Percentiles rank a stretch among this genome's conserved stretches.
Conservation (phyloP, 768 basidiomycete species). For the Kwoniella dendrophila region DNA sequence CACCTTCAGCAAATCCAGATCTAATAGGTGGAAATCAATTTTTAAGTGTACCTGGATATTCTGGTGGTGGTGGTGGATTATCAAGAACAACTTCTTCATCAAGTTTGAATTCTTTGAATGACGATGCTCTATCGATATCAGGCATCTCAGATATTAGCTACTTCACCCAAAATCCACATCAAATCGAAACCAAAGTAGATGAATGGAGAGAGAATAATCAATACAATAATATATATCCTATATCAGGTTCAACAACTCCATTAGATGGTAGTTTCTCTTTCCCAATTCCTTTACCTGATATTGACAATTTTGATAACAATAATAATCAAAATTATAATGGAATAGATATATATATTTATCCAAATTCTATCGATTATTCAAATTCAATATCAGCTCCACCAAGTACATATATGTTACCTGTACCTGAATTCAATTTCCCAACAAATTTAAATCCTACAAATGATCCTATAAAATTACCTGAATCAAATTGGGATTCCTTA, state of each 20-base stretch:
- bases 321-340: no score
- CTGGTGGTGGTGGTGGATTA: not conserved
- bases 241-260: conserved; percentile 17
- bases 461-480: not conserved
- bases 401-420: conserved; percentile 11
- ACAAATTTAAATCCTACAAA: not conserved
- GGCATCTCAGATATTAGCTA: conserved; percentile 1
- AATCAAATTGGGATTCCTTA: not conserved
- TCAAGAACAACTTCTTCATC: conserved; percentile 20
- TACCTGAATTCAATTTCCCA: conserved; percentile 13
- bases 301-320: no score
- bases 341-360: not conserved
- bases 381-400: conserved; percentile 9
- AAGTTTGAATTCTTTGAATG: conserved; percentile 14
- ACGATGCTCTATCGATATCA: conserved; percentile 10
- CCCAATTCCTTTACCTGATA: not conserved
- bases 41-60: conserved; percentile 8
- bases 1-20: conserved; percentile 5
- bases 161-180: not conserved
- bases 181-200: conserved; percentile 6
- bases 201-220: conserved; percentile 13
- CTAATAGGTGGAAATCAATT: conserved; percentile 18
- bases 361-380: not conserved
- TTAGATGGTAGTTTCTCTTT: conserved; percentile 8
- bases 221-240: conserved; percentile 9